A percentile compares a stretch with the other conserved stretches of the same genome.
phyloP scores from a whole-genome alignment of 164 flowering plant genomes.

The Macadamia integrifolia region DNA sequence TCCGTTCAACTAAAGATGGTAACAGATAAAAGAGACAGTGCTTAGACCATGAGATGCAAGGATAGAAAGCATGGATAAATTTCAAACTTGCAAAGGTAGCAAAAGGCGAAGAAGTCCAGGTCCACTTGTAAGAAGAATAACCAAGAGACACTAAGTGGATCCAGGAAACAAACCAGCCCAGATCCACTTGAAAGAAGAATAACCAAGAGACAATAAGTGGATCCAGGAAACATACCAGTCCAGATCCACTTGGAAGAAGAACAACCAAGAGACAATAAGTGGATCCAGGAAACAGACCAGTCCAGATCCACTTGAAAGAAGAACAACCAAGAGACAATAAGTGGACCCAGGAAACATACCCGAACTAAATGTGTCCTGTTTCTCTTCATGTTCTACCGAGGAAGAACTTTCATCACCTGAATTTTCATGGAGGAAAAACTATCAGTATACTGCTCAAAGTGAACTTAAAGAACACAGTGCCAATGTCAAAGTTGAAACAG shows the following conservation, averaged over 20 bases:
- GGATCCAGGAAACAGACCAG: slow-evolving; percentile 27
- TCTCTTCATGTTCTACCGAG: slow-evolving; percentile 29
- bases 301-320: no score
- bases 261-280: neutral
- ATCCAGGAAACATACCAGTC: slow-evolving; percentile 26
- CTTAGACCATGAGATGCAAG: no score
- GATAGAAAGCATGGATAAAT: no score
- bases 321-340: neutral
- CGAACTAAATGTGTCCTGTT: slow-evolving; percentile 17
- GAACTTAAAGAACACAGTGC: neutral
- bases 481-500: neutral
- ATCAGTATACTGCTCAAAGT: neutral
- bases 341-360: slow-evolving; percentile 26
- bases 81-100: no score
- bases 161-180: no score
- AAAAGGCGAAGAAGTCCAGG: no score
- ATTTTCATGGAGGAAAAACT: slow-evolving; percentile 3
- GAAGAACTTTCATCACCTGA: slow-evolving; percentile 45
- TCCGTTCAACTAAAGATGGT: no score
- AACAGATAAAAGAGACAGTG: no score
- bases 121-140: no score
- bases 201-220: neutral
- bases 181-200: neutral
- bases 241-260: neutral
- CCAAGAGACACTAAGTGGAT: no score